Evolutionary conservation across 352 stramenopile species (phyloP).

Genomic region (Phytophthora sansomeana): DNA sequence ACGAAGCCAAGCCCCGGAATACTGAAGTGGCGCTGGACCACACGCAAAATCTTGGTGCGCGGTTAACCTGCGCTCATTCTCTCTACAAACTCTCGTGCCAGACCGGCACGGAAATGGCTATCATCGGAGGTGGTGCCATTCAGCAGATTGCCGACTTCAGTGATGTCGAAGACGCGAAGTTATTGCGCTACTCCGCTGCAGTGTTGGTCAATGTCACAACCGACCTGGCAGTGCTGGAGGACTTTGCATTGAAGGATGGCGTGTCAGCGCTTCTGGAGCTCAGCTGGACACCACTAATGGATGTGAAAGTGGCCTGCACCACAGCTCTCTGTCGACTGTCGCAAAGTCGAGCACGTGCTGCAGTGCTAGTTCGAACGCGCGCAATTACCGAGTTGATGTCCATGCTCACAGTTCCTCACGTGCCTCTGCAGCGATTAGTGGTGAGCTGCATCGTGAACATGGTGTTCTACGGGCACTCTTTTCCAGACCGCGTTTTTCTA

Average conservation of each 20-base stretch:
- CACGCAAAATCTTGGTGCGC: constrained; percentile 59
- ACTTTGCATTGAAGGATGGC: constrained; percentile 62
- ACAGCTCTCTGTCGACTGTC: constrained; percentile 75
- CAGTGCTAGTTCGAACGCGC: constrained; percentile 41
- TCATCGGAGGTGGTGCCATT: constrained; percentile 73
- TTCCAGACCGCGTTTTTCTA: constrained; percentile 79
- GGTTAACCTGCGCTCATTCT: constrained; percentile 72
- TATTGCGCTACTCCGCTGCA: constrained; percentile 70
- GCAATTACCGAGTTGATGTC: constrained; percentile 75
- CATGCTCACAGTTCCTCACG: constrained; percentile 66
- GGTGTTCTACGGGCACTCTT: constrained; percentile 65
- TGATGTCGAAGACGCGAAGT: constrained; percentile 61
- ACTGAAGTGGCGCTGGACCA: constrained; percentile 1
- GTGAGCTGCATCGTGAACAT: constrained; percentile 79
- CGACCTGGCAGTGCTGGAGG: constrained; percentile 42
- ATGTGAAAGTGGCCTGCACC: constrained; percentile 74
- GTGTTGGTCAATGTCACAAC: constrained; percentile 74
- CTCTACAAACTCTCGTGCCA: constrained; percentile 87
- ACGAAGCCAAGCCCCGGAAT: constrained; percentile 25
- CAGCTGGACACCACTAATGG: constrained; percentile 68
- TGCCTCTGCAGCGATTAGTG: constrained; percentile 64
- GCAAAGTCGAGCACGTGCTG: constrained; percentile 41
- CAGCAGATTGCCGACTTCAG: constrained; percentile 75
- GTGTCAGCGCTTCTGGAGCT: constrained; percentile 73
- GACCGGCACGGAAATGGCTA: constrained; percentile 52